Percentiles rank a stretch among this genome's conserved stretches.
phyloP scores from a whole-genome alignment of 2,329 filamentous ascomycete genomes.

The Trichoderma lentiforme region DNA sequence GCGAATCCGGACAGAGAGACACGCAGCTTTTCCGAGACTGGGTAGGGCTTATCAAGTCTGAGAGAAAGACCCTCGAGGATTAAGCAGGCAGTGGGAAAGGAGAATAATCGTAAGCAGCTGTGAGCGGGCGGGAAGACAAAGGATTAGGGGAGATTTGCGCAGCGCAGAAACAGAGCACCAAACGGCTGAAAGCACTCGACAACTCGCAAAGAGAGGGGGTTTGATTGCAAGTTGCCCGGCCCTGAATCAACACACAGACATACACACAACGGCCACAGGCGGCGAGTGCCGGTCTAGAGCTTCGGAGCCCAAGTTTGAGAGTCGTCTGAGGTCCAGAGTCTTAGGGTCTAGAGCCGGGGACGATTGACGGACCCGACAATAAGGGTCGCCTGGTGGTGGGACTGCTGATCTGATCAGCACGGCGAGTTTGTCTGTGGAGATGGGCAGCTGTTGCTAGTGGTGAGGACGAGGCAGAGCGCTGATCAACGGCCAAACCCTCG shows the following conservation, averaged over 20 bases:
- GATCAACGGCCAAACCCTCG: slow-evolving; percentile 3
- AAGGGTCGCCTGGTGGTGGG: slow-evolving; percentile 9
- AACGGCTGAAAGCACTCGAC: background rate
- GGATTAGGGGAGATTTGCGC: background rate
- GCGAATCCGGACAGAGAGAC: background rate
- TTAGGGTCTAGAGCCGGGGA: background rate
- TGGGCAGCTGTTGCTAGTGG: background rate
- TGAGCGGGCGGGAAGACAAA: background rate
- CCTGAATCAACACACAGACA: background rate
- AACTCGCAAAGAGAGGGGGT: background rate
- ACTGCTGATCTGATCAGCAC: slow-evolving; percentile 18
- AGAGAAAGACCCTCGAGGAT: background rate
- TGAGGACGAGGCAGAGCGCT: background rate
- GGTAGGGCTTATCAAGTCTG: background rate
- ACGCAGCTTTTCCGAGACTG: background rate
- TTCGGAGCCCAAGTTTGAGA: background rate
- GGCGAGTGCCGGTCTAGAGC: background rate
- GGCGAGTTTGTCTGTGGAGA: slow-evolving; percentile 11
- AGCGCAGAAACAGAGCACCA: background rate
- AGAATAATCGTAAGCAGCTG: background rate
- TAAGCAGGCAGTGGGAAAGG: background rate
- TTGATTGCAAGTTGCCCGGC: background rate
- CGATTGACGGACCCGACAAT: slow-evolving; percentile 16
- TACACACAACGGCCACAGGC: background rate
- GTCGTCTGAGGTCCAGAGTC: background rate